Conservation (phyloP, 352 stramenopile genomes). For the Globisporangium lucens region DNA sequence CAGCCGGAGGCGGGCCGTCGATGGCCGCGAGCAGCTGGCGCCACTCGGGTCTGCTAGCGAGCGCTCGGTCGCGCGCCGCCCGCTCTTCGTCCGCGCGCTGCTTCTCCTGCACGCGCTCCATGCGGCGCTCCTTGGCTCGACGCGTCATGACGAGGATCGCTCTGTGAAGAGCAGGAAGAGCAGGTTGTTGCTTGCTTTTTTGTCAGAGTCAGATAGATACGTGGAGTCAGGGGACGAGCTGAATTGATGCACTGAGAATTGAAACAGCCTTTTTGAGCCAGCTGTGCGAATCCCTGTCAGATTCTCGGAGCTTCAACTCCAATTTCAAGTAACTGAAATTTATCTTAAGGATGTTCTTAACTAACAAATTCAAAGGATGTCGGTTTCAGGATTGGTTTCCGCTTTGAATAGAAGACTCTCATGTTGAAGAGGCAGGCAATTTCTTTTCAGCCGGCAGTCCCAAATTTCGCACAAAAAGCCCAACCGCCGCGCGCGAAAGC, state of each 20-base stretch:
- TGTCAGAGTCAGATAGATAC: constrained; percentile 4
- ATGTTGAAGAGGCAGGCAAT: constrained; percentile 3
- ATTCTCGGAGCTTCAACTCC: no score
- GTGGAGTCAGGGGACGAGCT: not conserved
- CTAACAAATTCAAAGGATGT: not conserved
- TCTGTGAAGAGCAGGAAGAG: not conserved
- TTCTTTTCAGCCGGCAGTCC: not conserved
- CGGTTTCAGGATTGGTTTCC: not conserved
- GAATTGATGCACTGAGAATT: not conserved
- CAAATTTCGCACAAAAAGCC: not conserved
- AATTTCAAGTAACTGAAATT: no score
- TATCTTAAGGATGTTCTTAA: no score
- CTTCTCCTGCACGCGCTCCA: constrained; percentile 61
- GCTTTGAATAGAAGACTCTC: constrained; percentile 3
- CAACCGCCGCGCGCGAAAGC: constrained; percentile 1
- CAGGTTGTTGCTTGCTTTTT: not conserved
- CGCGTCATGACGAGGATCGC: constrained; percentile 48
- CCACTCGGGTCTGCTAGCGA: constrained; percentile 52
- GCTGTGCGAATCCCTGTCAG: not conserved
- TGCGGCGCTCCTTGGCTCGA: constrained; percentile 67
- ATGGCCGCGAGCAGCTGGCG: constrained; percentile 54
- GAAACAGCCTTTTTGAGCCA: not conserved
- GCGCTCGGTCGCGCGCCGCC: constrained; percentile 31
- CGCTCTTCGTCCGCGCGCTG: constrained; percentile 39
- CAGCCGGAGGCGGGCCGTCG: constrained; percentile 27